These are phyloP conservation scores for Sclerotinia borealis DNA, from an alignment of 2,329 filamentous ascomycete species.

Conservation along the genomic window DNA sequence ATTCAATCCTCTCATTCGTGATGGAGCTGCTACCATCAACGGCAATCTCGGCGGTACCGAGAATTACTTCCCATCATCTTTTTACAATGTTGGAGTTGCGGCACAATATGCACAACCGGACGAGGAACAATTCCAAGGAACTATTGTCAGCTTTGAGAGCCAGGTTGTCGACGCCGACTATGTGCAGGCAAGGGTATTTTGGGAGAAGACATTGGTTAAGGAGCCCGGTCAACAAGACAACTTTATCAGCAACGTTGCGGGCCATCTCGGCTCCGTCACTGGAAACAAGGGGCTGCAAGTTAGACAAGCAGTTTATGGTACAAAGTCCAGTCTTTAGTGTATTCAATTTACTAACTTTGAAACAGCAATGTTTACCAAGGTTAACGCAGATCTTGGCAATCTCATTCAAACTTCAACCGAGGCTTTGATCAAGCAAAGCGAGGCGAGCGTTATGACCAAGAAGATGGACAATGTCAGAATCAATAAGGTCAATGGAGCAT, in stretches of 20 bases:
- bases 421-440: neutral
- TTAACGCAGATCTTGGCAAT: neutral
- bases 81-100: neutral
- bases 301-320: constrained; percentile 41
- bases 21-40: constrained; percentile 33
- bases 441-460: neutral
- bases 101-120: neutral
- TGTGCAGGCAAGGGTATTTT: constrained; percentile 34
- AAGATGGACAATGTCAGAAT: neutral
- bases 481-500: neutral
- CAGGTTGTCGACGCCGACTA: constrained; percentile 35
- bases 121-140: neutral
- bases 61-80: constrained; percentile 31
- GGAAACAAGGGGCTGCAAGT: constrained; percentile 25
- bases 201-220: constrained; percentile 21
- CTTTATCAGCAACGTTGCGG: constrained; percentile 32
- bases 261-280: constrained; percentile 45
- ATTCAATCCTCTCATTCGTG: constrained; percentile 35
- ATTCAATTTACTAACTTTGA: neutral
- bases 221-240: constrained; percentile 12
- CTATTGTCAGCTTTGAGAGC: neutral
- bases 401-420: neutral
- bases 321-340: constrained; percentile 33
- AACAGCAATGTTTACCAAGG: neutral
- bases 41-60: constrained; percentile 41